Evolutionary conservation across 371 early-diverging fungal species (phyloP).

Genomic region (Mucor racemosus): DNA sequence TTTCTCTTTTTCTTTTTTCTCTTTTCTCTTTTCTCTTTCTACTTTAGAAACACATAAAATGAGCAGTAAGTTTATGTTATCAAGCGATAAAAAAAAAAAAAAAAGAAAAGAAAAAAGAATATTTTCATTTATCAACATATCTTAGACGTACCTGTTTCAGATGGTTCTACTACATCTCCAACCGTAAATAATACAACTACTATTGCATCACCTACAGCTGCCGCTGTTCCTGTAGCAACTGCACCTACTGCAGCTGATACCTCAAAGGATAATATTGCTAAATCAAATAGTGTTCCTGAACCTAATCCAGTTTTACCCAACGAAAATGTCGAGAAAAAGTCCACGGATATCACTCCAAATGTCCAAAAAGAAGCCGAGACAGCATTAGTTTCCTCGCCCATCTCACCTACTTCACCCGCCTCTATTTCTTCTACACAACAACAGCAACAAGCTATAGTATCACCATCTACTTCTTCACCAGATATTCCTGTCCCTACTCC

Average conservation of each 20-base stretch:
- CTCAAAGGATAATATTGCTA: not conserved
- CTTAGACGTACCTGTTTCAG: not conserved
- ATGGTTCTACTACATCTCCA: not conserved
- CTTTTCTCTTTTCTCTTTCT: not conserved
- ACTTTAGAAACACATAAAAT: not conserved
- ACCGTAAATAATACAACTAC: not conserved
- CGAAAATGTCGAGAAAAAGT: not conserved
- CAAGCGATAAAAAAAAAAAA: not conserved
- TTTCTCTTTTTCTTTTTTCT: not conserved
- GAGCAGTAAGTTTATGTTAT: not conserved
- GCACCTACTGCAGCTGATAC: not conserved
- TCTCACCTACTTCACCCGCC: not conserved
- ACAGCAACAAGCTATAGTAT: not conserved
- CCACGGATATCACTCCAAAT: too few species aligned
- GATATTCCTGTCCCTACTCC: not conserved
- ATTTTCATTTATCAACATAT: not conserved
- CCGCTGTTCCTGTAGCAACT: not conserved
- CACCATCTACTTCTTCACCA: not conserved
- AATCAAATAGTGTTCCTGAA: not conserved
- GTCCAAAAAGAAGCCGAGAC: not conserved
- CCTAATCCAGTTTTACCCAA: not conserved
- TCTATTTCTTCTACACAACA: not conserved
- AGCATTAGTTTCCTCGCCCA: not conserved
- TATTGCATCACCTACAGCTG: not conserved
- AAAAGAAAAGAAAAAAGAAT: too few species aligned